Evolutionary conservation across 306 rosid genomes (phyloP).

Genomic region (Trifolium pratense): DNA sequence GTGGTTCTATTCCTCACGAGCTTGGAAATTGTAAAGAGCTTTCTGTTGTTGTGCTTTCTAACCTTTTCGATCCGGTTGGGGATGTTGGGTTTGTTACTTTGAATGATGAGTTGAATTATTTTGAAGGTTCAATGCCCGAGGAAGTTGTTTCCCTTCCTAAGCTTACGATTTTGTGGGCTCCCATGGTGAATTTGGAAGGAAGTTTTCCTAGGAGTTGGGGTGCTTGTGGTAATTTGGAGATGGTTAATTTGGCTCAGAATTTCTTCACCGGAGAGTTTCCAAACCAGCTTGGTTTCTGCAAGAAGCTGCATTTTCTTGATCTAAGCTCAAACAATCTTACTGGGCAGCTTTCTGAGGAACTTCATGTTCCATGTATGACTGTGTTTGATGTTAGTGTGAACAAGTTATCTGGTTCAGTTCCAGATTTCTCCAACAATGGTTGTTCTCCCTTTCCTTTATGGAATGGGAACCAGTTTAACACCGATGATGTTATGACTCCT

Average conservation of each 20-base stretch:
- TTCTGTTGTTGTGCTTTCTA: slow-evolving; percentile 78
- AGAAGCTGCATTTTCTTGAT: slow-evolving; percentile 72
- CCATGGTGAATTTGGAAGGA: slow-evolving; percentile 76
- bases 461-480: slow-evolving; percentile 42
- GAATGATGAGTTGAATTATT: slow-evolving; percentile 72
- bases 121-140: slow-evolving; percentile 72
- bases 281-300: slow-evolving; percentile 57
- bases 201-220: slow-evolving; percentile 67
- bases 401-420: slow-evolving; percentile 66
- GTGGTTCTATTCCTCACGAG: slow-evolving; percentile 62
- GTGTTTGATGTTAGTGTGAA: slow-evolving; percentile 82
- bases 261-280: slow-evolving; percentile 68
- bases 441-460: slow-evolving; percentile 49
- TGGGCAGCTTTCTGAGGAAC: slow-evolving; percentile 61
- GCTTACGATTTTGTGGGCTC: slow-evolving; percentile 83
- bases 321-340: slow-evolving; percentile 68
- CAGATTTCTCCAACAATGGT: slow-evolving; percentile 43
- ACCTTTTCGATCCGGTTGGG: slow-evolving; percentile 58
- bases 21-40: slow-evolving; percentile 73
- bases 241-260: slow-evolving; percentile 82
- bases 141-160: slow-evolving; percentile 67
- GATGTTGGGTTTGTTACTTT: slow-evolving; percentile 38
- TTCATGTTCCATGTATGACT: slow-evolving; percentile 76
- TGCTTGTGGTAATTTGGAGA: slow-evolving; percentile 68
- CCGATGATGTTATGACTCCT: slow-evolving; percentile 32